phyloP scores from a whole-genome alignment of 2,329 filamentous ascomycete species.

The Conoideocrella luteorostrata region DNA sequence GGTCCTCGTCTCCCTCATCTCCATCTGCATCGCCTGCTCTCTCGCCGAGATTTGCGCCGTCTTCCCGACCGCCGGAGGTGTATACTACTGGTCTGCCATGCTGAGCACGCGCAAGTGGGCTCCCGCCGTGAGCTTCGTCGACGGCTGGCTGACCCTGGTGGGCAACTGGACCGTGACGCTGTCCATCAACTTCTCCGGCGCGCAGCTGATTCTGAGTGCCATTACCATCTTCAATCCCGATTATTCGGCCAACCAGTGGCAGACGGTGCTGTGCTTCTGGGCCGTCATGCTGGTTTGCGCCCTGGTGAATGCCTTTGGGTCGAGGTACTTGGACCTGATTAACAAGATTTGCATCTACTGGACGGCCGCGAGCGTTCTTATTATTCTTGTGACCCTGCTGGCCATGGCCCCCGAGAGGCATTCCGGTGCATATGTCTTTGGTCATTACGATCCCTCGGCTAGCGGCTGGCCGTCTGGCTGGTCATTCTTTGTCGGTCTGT shows the following conservation, averaged over 20 bases:
- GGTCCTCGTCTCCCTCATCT: constrained; percentile 58
- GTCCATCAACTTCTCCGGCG: constrained; percentile 65
- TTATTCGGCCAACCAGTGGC: constrained; percentile 57
- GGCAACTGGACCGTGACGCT: constrained; percentile 67
- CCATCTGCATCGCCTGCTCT: constrained; percentile 63
- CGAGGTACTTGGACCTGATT: constrained; percentile 54
- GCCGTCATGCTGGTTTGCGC: constrained; percentile 59
- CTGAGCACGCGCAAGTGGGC: constrained; percentile 56
- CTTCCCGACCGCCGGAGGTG: constrained; percentile 54
- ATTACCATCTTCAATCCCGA: constrained; percentile 58
- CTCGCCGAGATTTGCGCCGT: constrained; percentile 67
- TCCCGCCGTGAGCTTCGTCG: constrained; percentile 61
- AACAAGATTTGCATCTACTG: constrained; percentile 69
- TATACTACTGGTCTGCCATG: constrained; percentile 70
- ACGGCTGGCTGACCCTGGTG: constrained; percentile 67
- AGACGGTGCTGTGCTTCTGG: constrained; percentile 70
- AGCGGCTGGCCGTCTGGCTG: constrained; percentile 64
- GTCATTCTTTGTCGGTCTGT: constrained; percentile 48
- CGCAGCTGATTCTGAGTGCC: constrained; percentile 60
- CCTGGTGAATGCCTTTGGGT: constrained; percentile 59
- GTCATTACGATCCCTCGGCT: constrained; percentile 60
- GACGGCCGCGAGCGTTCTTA: constrained; percentile 61
- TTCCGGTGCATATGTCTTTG: constrained; percentile 59
- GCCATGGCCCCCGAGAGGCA: constrained; percentile 58
- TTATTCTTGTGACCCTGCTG: constrained; percentile 65